These are phyloP conservation scores for Alternaria atra DNA, from an alignment of 2,329 filamentous ascomycete species.

Conservation along the genomic window DNA sequence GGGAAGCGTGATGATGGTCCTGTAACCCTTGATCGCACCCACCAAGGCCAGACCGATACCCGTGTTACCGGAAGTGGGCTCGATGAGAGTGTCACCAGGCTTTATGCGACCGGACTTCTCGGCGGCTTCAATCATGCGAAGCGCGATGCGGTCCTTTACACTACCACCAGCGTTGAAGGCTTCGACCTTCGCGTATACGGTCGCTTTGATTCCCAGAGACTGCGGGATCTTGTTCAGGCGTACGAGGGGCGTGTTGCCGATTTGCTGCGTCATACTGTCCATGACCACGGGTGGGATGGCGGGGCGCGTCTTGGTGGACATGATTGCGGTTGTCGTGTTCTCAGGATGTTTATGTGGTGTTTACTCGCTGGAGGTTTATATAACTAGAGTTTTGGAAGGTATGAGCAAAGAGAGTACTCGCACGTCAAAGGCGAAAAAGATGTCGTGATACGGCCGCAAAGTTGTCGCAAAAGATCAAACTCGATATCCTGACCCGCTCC, in stretches of 20 bases:
- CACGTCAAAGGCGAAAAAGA: slow-evolving; percentile 6
- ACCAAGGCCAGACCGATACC: slow-evolving; percentile 96
- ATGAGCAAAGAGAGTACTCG: slow-evolving; percentile 8
- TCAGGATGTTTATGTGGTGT: neutral
- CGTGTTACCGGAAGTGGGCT: slow-evolving; percentile 98
- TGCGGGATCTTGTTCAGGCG: slow-evolving; percentile 92
- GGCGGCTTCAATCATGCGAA: slow-evolving; percentile 97
- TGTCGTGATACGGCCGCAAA: slow-evolving; percentile 4
- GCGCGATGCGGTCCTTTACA: slow-evolving; percentile 92
- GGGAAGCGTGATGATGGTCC: slow-evolving; percentile 96
- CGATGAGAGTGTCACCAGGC: slow-evolving; percentile 95
- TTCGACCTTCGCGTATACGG: slow-evolving; percentile 91
- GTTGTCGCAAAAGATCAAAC: slow-evolving; percentile 25
- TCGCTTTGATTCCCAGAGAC: slow-evolving; percentile 86
- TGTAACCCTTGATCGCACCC: slow-evolving; percentile 95
- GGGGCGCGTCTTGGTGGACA: slow-evolving; percentile 60
- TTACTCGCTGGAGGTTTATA: neutral
- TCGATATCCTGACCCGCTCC: slow-evolving; percentile 21
- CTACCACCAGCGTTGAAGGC: slow-evolving; percentile 94
- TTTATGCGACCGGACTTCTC: slow-evolving; percentile 92
- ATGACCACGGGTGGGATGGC: slow-evolving; percentile 65
- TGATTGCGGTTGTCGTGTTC: slow-evolving; percentile 32
- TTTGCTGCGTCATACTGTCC: slow-evolving; percentile 81
- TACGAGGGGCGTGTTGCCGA: slow-evolving; percentile 95
- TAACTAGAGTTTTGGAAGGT: neutral